These are phyloP conservation scores for Gossypium rotundifolium DNA, from an alignment of 345 rosid species.

Conservation along the genomic window DNA sequence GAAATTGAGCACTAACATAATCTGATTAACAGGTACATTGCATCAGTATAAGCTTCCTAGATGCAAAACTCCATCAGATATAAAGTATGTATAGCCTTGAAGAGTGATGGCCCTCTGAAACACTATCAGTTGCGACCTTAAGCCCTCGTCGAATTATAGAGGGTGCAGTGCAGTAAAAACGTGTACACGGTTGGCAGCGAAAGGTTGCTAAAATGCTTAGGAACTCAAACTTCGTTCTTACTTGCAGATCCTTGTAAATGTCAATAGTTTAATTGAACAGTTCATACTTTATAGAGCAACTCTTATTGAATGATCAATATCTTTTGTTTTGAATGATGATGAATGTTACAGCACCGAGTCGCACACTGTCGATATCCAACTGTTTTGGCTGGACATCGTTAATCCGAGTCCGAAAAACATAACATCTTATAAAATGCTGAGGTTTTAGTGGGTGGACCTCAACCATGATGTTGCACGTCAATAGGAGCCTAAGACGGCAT, in stretches of 20 bases:
- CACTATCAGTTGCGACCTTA: background rate
- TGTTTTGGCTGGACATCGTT: background rate
- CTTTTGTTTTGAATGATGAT: too few species aligned
- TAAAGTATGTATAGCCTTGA: background rate
- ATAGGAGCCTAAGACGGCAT: too few species aligned
- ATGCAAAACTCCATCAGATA: background rate
- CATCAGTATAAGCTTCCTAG: background rate
- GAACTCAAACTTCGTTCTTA: background rate
- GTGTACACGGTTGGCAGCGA: background rate
- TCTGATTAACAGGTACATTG: background rate
- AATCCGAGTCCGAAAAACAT: background rate
- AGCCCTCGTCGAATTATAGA: background rate
- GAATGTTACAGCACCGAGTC: too few species aligned
- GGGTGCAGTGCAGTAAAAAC: background rate
- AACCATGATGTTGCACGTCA: too few species aligned
- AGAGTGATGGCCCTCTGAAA: background rate
- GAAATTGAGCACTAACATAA: slow-evolving; percentile 48
- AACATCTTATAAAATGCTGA: too few species aligned
- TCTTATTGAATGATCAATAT: too few species aligned
- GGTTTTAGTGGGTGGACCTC: too few species aligned
- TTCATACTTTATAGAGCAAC: background rate
- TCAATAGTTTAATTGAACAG: background rate
- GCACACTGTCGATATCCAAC: background rate
- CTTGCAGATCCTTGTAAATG: slow-evolving; percentile 26
- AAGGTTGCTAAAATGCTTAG: slow-evolving; percentile 8